phyloP scores from a whole-genome alignment of 495 filamentous ascomycete species.

The Tetracladium setigerum region DNA sequence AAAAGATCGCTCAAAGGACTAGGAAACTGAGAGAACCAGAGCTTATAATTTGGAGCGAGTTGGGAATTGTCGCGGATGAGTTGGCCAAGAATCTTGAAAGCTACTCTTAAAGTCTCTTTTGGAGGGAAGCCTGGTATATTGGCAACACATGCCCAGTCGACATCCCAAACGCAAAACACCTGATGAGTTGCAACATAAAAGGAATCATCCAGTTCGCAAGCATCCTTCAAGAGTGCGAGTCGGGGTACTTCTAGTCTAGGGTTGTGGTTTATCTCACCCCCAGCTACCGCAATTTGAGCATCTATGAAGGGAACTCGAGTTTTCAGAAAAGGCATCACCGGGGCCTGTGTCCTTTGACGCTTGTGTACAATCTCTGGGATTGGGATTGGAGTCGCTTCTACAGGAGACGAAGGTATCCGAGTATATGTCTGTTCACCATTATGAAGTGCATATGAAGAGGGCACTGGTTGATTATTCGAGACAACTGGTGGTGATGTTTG shows the following conservation, averaged over 20 bases:
- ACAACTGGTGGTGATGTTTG: too few relatives aligned
- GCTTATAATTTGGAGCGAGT: conserved; percentile 28
- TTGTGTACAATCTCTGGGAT: neutral
- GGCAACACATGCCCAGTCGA: neutral
- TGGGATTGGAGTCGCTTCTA: conserved; percentile 4
- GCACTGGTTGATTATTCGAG: too few relatives aligned
- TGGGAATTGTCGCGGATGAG: conserved; percentile 17
- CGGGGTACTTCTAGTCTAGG: conserved; percentile 41
- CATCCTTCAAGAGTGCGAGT: conserved; percentile 46
- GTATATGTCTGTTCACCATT: too few relatives aligned
- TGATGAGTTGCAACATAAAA: conserved; percentile 66
- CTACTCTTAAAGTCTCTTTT: conserved; percentile 3
- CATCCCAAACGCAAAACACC: conserved; percentile 48
- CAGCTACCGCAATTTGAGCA: conserved; percentile 7
- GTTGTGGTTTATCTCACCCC: conserved; percentile 11
- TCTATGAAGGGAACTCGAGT: conserved; percentile 20
- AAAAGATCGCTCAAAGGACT: conserved; percentile 24
- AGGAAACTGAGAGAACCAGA: conserved; percentile 50
- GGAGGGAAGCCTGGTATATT: conserved; percentile 12
- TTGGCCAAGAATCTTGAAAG: conserved; percentile 29
- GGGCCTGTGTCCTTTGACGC: conserved; percentile 9
- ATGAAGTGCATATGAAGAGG: too few relatives aligned
- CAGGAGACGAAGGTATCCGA: conserved; percentile 12
- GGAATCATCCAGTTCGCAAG: conserved; percentile 45
- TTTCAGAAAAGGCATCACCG: conserved; percentile 11